Evolutionary conservation across 2,329 filamentous ascomycete species (phyloP), one percentile per base, ranked within the genome.

Genomic region (Epichloe sp.): DNA sequence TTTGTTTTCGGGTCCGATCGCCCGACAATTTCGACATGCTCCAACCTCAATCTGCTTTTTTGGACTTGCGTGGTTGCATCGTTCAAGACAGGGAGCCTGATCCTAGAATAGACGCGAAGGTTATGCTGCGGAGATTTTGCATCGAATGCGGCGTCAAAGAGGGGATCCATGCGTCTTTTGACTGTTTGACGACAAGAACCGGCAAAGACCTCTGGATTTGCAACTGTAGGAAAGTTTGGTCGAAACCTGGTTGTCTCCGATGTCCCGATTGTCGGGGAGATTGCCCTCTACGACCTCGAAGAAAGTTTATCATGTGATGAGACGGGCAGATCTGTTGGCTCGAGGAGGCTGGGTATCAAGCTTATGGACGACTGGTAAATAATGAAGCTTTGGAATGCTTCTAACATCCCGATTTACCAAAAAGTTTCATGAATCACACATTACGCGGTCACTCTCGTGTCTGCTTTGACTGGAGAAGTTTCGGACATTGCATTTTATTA

Each of bases 161-260:
- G 21, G 68, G 67, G 2, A 57, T 71, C 7, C 66, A 71, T 48
- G 62, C 57, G 3, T 64, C 68, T 2, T 65, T 62, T 36, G 68
- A 70, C 55, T 63, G 63, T 38, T 55, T 71, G 19, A 64, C 62
- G 10, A 70, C 69, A 8, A 65, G 65, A 53, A 63, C 63, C 2
- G 63, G 65, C 1, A 63, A 65, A 45, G 64, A 67, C 48, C 62
- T 71, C 15, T 71, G 68, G 68, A 61, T 71, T 8, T 71, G 69
- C 56, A 60, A 56, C 14, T 71, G 69, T 53, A 61, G 61, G 19
- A 58, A 56, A 44, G 62, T 70, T 17, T 67, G 65, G 63, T 62
- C 63, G 37, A 70, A 69, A 53, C 65, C 66, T 0, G 57, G 56
- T 10, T 65, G 61, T 52, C 55, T 67, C 12, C 60, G 61, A 41